These are phyloP conservation scores for Thielaviopsis musarum DNA, from an alignment of 2,329 filamentous ascomycete species.

Conservation along the genomic window DNA sequence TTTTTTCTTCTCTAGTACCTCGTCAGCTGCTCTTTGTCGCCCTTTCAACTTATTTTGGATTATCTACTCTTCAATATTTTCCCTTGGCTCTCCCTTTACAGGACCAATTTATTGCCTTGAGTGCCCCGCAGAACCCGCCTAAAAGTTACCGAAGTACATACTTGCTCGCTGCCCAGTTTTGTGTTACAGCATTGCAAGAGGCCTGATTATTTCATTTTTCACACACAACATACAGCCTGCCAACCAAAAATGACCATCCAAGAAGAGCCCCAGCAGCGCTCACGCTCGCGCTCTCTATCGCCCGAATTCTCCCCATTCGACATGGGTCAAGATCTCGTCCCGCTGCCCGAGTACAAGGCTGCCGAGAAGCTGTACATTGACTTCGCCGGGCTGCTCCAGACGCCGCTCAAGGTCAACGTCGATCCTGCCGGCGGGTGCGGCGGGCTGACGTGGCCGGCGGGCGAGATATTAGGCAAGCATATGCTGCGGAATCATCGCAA, in stretches of 20 bases:
- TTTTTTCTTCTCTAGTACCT: not conserved
- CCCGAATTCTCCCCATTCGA: constrained; percentile 33
- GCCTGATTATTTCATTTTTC: not conserved
- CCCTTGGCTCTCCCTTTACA: not conserved
- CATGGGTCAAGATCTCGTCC: constrained; percentile 38
- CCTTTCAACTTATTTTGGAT: not conserved
- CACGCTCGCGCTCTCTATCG: not conserved
- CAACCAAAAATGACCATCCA: not conserved
- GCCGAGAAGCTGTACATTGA: constrained; percentile 34
- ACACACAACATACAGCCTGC: not conserved
- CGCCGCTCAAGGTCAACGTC: constrained; percentile 62
- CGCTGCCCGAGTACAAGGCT: constrained; percentile 40
- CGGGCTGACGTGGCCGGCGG: constrained; percentile 87
- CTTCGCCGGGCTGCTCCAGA: constrained; percentile 58
- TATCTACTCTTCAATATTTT: not conserved
- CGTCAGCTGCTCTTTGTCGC: not conserved
- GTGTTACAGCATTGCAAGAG: not conserved
- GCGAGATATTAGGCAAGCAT: constrained; percentile 74
- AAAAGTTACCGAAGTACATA: not conserved
- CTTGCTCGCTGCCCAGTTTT: not conserved
- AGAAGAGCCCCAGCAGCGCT: not conserved
- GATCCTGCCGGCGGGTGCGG: constrained; percentile 80
- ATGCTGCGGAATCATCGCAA: constrained; percentile 57
- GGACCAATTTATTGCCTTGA: constrained; percentile 1
- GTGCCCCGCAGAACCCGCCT: not conserved